Evolutionary conservation across 176 grass and related monocot species (phyloP).

Genomic region (Hyparrhenia diplandra): DNA sequence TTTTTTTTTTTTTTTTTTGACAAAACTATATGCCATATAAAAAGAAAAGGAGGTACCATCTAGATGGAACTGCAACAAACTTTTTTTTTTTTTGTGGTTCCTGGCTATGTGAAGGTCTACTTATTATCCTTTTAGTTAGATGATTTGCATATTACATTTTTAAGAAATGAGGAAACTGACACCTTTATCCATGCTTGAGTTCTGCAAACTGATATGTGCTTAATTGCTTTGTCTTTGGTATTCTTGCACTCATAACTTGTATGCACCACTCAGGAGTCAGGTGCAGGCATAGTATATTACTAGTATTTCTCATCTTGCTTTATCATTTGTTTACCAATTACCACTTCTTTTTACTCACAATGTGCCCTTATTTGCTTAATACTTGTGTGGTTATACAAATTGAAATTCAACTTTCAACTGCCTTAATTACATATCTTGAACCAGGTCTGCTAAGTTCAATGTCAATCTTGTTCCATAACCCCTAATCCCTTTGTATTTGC

Average conservation of each 20-base stretch:
- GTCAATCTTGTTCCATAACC: background rate
- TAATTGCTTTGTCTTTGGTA: background rate
- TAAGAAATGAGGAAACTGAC: background rate
- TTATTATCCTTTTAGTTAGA: background rate
- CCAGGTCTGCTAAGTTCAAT: background rate
- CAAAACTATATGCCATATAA: background rate
- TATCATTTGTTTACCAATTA: constrained; percentile 6
- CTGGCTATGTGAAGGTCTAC: background rate
- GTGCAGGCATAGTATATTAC: background rate
- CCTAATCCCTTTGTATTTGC: background rate
- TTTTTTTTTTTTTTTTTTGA: too few species aligned
- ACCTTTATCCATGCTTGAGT: background rate
- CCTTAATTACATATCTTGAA: too few species aligned
- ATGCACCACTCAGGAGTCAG: background rate
- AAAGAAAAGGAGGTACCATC: background rate
- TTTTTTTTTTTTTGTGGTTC: background rate
- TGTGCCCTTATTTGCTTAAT: constrained; percentile 7
- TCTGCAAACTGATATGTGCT: background rate
- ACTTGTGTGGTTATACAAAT: background rate
- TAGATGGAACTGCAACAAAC: constrained; percentile 3
- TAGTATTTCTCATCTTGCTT: background rate
- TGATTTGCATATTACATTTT: background rate
- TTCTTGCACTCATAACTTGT: constrained; percentile 5
- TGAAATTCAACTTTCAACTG: background rate
- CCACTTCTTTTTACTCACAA: background rate